Base-by-base conservation (phyloP, 768 basidiomycete species). In the Cytidiella melzeri region DNA sequence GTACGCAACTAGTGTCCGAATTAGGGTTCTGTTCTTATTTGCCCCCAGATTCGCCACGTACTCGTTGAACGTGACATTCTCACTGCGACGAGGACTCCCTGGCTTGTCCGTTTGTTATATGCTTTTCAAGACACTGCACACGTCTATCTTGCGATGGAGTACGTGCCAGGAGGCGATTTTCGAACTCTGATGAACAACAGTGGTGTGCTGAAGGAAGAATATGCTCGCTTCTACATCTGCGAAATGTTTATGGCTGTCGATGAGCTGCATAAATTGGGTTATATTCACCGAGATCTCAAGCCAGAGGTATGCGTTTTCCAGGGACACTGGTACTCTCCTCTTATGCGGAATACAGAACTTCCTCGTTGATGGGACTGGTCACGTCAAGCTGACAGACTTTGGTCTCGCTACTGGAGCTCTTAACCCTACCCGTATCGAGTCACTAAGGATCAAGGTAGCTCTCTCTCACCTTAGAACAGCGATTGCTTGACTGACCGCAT, bases 101-200 rank as follows among this genome's bases (percentile, higher is more conserved):
- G 96, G 96, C 77, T 99, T 50, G 96, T 98, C 41, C 75, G 85
- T 21, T 73, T 99, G 6, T 71, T 99, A 3, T 99, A 99, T 62
- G 96, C 96, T 2, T 99, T 99, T 69, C 96, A 99, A 67, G 95
- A 99, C 61, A 72, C 81, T 0, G 75, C 87, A 48, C 76, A 88
- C 58, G 92, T 98, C 15, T 98, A 94, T 63, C 85, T 98, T 41
- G 95, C 95, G 1, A 98, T 98, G 95, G 94, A 98, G 73, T 98
- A 96, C 64, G 94, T 98, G 15, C 93, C 94, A 1, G 96, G 96
- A 19, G 96, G 96, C 43, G 96, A 99, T 64, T 99, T 99, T 73
- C 81, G 96, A 15, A 99, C 96, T 0, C 78, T 99, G 34, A 76
- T 99, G 34, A 99, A 97, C 69, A 99, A 97, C 64, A 93, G 94